Base-by-base conservation (phyloP, 2,329 filamentous ascomycete genomes). In the Neonectria hederae region DNA sequence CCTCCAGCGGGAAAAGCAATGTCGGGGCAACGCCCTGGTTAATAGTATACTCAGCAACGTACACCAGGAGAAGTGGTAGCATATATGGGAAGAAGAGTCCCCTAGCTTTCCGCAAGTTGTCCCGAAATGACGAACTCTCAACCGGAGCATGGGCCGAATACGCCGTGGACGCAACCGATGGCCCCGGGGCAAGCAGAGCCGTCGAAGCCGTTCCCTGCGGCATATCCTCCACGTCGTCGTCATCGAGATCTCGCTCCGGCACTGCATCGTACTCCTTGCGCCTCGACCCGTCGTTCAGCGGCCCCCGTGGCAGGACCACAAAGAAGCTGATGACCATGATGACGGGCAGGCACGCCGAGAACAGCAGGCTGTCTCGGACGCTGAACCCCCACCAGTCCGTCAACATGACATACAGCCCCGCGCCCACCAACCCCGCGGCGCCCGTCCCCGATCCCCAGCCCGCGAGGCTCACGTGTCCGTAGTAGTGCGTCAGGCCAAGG, bases 1-100 rank as follows among this genome's bases (percentile, higher is more conserved):
- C 80, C 1, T 84, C 76, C 1, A 97, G 83, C 0, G 94, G 93
- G 76, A 97, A 99, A 5, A 99, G 86, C 0, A 98, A 83, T 0
- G 94, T 97, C 1, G 96, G 95, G 0, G 93, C 85, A 0, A 98
- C 93, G 38, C 94, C 95, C 81, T 97, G 94, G 81, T 98, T 98
- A 79, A 98, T 97, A 59, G 92, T 97, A 77, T 99, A 99, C 82
- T 99, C 96, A 61, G 94, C 93, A 38, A 98, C 87, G 77, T 97
- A 99, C 30, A 99, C 96, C 17, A 98, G 82, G 35, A 98, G 84
- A 14, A 99, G 85, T 0, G 96, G 96, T 4, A 97, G 84, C 94
- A 99, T 98, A 77, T 90, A 90, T 0, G 88, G 88, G 48, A 97
- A 82, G 75, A 97, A 90, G 1, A 98, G 83, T 0, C 85, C 83